Percentiles rank a stretch among this genome's conserved stretches.
These are phyloP conservation scores for Calonectria ilicicola DNA, from an alignment of 2,329 filamentous ascomycete genomes.

Conservation along the genomic window DNA sequence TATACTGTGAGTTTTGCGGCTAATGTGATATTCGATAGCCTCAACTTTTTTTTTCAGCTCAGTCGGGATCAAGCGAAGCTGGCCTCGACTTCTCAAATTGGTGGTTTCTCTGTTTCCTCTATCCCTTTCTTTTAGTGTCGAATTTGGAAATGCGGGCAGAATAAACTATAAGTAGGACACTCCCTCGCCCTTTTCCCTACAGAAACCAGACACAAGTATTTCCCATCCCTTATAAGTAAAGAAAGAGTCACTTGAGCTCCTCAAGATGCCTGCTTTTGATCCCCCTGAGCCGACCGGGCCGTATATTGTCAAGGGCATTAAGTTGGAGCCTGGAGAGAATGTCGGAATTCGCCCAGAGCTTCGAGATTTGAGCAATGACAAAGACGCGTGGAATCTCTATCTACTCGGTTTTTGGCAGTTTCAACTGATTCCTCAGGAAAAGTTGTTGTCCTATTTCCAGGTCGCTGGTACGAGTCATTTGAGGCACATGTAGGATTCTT, in stretches of 20 bases:
- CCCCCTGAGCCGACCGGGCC: neutral
- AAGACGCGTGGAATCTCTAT: neutral
- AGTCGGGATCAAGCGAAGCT: neutral
- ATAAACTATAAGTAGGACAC: neutral
- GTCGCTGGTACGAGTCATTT: neutral
- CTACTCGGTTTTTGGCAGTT: constrained; percentile 1
- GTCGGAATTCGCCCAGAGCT: neutral
- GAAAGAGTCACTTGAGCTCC: neutral
- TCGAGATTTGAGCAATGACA: neutral
- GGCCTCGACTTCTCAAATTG: neutral
- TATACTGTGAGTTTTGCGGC: neutral
- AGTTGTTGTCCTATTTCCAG: neutral
- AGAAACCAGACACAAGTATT: neutral
- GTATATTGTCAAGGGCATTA: neutral
- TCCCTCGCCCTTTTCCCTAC: neutral
- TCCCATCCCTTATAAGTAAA: neutral
- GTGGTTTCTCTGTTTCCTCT: too few relatives aligned
- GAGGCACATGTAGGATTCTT: neutral
- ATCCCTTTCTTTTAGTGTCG: neutral
- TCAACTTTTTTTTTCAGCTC: neutral
- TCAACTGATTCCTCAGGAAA: neutral
- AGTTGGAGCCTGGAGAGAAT: neutral
- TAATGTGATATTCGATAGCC: neutral
- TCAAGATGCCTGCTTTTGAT: neutral
- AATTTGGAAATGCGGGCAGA: neutral